A percentile compares a stretch with the other conserved stretches of the same genome.
These are phyloP conservation scores for Cupressus sempervirens DNA, from an alignment of 75 land plant genomes.

Conservation along the genomic window DNA sequence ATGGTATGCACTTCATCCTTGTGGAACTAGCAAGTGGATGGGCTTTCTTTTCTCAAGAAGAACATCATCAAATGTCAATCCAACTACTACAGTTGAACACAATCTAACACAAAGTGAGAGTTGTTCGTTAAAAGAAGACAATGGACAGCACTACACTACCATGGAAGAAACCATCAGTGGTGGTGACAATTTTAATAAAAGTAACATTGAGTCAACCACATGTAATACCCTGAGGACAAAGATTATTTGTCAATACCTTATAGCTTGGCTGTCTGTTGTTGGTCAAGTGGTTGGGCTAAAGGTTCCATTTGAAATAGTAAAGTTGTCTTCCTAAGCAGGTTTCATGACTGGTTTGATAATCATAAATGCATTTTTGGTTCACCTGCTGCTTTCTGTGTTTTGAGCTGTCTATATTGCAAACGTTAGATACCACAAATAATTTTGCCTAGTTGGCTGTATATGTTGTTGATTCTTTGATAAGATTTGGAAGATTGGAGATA, in stretches of 20 bases:
- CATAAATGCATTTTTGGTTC: neutral
- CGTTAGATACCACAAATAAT: neutral
- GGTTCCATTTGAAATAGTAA: slow-evolving; percentile 47
- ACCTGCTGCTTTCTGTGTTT: neutral
- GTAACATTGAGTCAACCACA: neutral
- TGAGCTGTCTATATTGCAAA: neutral
- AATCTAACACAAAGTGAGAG: neutral
- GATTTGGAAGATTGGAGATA: no score
- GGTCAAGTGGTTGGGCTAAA: slow-evolving; percentile 67
- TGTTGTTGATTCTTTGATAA: neutral
- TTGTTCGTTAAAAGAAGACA: neutral
- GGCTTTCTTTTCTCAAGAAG: slow-evolving; percentile 36
- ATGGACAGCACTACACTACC: neutral
- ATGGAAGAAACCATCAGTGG: neutral
- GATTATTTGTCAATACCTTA: slow-evolving; percentile 31
- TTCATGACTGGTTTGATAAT: neutral
- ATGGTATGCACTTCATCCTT: slow-evolving; percentile 84
- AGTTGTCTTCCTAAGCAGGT: neutral
- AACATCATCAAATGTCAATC: neutral
- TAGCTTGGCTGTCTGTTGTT: slow-evolving; percentile 73
- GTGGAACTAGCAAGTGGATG: slow-evolving; percentile 88
- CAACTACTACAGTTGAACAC: neutral
- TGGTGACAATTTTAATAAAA: neutral
- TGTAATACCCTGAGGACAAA: slow-evolving; percentile 5
- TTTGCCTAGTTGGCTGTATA: neutral